A percentile compares a stretch with the other conserved stretches of the same genome.
phyloP scores from a whole-genome alignment of 139 green algal genomes.

The Haematococcus lacustris region DNA sequence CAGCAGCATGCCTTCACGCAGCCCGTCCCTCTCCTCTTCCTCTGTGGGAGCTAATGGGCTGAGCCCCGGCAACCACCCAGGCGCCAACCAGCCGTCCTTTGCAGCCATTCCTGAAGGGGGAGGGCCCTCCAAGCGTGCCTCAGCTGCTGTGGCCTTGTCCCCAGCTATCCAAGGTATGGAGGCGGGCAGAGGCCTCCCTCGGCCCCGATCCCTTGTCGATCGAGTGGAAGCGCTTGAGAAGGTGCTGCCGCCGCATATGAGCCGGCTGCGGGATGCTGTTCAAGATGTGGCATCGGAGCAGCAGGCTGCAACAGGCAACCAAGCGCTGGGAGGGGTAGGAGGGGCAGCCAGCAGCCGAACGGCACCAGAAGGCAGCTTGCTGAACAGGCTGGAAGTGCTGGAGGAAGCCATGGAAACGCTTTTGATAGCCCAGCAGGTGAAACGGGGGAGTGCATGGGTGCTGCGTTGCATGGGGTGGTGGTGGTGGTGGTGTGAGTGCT shows the following conservation, averaged over 20 bases:
- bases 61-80: too few species aligned
- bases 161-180: not conserved
- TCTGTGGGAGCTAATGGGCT: too few species aligned
- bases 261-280: constrained; percentile 7
- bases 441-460: too few species aligned
- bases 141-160: too few species aligned
- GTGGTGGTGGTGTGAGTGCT: too few species aligned
- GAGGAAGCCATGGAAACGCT: constrained; percentile 56
- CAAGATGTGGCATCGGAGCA: not conserved
- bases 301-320: not conserved
- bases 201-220: constrained; percentile 22
- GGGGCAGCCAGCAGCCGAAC: constrained; percentile 17
- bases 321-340: not conserved
- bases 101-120: too few species aligned
- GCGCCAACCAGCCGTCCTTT: too few species aligned
- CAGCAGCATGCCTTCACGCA: too few species aligned
- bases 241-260: constrained; percentile 21
- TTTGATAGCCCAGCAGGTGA: constrained; percentile 47
- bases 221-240: constrained; percentile 54
- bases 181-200: not conserved
- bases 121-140: too few species aligned
- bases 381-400: constrained; percentile 57
- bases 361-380: constrained; percentile 47
- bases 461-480: too few species aligned
- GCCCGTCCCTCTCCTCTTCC: too few species aligned